These are phyloP conservation scores for Cryptococcus sp. DNA, from an alignment of 1,284 basidiomycete genomes.

Conservation along the genomic window DNA sequence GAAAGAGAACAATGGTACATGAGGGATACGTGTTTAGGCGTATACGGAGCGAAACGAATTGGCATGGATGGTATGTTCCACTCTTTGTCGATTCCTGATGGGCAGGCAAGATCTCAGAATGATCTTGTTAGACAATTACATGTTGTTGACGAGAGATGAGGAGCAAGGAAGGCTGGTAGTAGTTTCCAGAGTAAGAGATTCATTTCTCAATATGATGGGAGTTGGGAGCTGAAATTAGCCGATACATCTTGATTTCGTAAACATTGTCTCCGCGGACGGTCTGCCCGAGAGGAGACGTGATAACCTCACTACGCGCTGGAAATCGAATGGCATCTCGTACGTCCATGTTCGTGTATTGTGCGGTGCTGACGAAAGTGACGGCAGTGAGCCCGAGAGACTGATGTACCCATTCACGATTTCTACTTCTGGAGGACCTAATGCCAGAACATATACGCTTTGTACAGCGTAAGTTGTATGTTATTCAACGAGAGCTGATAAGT, in stretches of 20 bases:
- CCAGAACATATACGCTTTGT: conserved; percentile 30
- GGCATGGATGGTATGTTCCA: conserved; percentile 35
- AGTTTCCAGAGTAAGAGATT: conserved; percentile 25
- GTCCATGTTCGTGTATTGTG: no score
- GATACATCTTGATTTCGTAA: conserved; percentile 35
- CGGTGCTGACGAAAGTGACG: conserved; percentile 9
- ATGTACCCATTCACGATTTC: conserved; percentile 38
- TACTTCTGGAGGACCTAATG: conserved; percentile 12
- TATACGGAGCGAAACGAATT: conserved; percentile 35
- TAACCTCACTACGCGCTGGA: conserved; percentile 18
- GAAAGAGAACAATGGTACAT: conserved; percentile 64
- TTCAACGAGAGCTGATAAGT: neutral
- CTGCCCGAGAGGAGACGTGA: conserved; percentile 30
- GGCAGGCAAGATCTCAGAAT: conserved; percentile 36
- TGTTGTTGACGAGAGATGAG: conserved; percentile 31
- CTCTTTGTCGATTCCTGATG: neutral
- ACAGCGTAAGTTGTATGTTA: conserved; percentile 16
- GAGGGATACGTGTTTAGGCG: conserved; percentile 50
- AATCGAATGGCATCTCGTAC: conserved; percentile 3
- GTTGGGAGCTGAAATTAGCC: conserved; percentile 19
- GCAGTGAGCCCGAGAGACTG: conserved; percentile 22
- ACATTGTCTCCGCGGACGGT: conserved; percentile 20
- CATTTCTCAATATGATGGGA: no score
- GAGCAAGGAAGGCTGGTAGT: conserved; percentile 33
- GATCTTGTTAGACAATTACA: conserved; percentile 37